phyloP scores from a whole-genome alignment of 73 alveolate genomes.

The Stentor roeselii region DNA sequence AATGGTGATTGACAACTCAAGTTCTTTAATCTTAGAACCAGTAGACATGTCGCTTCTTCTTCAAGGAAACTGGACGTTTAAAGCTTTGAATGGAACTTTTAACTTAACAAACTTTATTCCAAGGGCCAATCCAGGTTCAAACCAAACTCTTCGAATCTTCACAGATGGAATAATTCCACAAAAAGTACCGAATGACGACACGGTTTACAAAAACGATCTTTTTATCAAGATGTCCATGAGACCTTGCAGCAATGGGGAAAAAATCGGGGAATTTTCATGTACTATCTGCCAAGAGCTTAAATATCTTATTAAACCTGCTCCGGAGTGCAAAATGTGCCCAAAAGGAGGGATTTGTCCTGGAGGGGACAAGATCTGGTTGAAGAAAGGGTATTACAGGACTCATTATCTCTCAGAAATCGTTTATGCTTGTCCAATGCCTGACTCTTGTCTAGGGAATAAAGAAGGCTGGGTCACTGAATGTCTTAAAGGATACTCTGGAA shows the following conservation, averaged over 20 bases:
- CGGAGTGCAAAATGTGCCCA: background rate
- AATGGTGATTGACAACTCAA: background rate
- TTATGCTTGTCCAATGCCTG: background rate
- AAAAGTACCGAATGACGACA: background rate
- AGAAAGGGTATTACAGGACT: background rate
- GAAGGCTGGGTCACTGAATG: background rate
- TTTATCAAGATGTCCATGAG: background rate
- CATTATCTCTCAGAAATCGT: background rate
- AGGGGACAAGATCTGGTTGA: background rate
- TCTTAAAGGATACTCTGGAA: conserved; percentile 31
- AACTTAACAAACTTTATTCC: background rate
- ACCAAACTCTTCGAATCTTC: background rate
- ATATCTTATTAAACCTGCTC: background rate
- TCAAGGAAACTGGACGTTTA: background rate
- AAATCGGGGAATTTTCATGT: background rate
- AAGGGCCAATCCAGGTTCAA: background rate
- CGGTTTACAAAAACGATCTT: background rate
- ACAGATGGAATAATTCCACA: background rate
- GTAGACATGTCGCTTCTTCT: background rate
- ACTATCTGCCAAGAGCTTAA: background rate
- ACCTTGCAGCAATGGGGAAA: conserved; percentile 23
- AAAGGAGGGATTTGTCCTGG: background rate
- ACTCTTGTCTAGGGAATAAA: background rate
- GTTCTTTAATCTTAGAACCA: background rate
- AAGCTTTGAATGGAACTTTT: background rate